phyloP scores from a whole-genome alignment of 2,329 filamentous ascomycete species.

The Apiospora hydei region DNA sequence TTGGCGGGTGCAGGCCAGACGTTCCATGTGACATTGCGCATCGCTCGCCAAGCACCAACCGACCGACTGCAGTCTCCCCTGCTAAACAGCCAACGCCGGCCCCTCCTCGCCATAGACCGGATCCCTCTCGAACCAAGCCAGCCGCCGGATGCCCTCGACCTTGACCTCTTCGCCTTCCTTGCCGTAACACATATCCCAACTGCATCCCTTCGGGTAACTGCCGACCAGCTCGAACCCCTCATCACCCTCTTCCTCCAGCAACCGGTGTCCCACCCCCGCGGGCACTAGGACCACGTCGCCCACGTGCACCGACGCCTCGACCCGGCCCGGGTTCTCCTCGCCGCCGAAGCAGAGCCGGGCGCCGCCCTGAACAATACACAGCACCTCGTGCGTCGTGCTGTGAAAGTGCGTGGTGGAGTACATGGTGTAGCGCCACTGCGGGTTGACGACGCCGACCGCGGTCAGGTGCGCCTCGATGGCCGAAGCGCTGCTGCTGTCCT shows the following conservation, averaged over 20 bases:
- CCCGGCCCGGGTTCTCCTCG: conserved; percentile 62
- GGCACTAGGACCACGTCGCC: conserved; percentile 72
- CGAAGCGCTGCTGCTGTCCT: conserved; percentile 48
- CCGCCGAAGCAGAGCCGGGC: conserved; percentile 72
- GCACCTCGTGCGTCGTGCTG: conserved; percentile 70
- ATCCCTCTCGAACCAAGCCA: conserved; percentile 67
- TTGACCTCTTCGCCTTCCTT: conserved; percentile 61
- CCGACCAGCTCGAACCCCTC: conserved; percentile 71
- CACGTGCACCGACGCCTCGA: conserved; percentile 61
- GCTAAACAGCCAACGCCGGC: conserved; percentile 43
- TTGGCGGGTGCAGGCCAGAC: too few relatives aligned
- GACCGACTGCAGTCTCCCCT: background rate
- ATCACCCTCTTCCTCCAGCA: conserved; percentile 59
- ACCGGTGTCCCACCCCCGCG: conserved; percentile 68
- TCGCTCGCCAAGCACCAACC: too few relatives aligned
- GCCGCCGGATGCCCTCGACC: conserved; percentile 52
- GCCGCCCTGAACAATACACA: conserved; percentile 64
- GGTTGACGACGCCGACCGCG: conserved; percentile 59
- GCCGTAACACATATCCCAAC: conserved; percentile 79
- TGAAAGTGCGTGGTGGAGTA: conserved; percentile 72
- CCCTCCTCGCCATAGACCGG: conserved; percentile 65
- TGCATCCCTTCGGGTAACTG: conserved; percentile 63
- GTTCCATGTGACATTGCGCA: too few relatives aligned
- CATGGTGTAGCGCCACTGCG: conserved; percentile 76
- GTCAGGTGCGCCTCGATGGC: conserved; percentile 64